These are phyloP conservation scores for Avena sativa DNA, from an alignment of 176 grass and related monocot genomes.

Conservation along the genomic window DNA sequence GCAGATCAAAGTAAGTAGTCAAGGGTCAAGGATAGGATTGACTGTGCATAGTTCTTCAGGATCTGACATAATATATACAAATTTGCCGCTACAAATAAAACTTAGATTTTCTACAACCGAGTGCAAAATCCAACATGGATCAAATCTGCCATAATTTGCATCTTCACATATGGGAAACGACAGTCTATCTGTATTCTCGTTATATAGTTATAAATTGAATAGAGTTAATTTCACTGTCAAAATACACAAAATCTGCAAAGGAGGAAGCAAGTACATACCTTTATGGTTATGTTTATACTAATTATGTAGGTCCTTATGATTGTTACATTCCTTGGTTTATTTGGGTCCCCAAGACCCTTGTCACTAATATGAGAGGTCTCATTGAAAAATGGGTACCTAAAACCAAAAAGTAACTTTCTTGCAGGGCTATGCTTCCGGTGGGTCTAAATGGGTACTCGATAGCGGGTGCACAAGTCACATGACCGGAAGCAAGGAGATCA, in stretches of 20 bases:
- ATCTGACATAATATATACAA: not conserved
- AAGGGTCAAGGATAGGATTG: not conserved
- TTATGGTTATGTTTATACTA: no score
- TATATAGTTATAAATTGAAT: constrained; percentile 5
- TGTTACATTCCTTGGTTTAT: no score
- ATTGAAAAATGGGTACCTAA: no score
- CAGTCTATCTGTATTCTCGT: not conserved
- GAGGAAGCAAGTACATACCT: constrained; percentile 45
- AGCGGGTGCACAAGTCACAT: no score
- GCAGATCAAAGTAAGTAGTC: not conserved
- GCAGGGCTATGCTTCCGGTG: no score
- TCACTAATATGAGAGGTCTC: no score
- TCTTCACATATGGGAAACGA: not conserved
- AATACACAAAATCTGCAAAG: not conserved
- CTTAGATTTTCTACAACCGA: not conserved
- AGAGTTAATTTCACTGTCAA: not conserved
- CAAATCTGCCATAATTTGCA: not conserved
- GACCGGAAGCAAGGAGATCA: no score
- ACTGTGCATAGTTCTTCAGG: constrained; percentile 9
- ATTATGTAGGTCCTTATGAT: no score
- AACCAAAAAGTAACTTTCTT: no score
- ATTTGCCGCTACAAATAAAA: constrained; percentile 8
- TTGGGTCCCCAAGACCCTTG: no score
- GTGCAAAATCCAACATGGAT: not conserved
- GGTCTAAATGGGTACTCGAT: no score